Base-by-base conservation (phyloP, 176 grass and related monocot genomes). In the Avena insularis region DNA sequence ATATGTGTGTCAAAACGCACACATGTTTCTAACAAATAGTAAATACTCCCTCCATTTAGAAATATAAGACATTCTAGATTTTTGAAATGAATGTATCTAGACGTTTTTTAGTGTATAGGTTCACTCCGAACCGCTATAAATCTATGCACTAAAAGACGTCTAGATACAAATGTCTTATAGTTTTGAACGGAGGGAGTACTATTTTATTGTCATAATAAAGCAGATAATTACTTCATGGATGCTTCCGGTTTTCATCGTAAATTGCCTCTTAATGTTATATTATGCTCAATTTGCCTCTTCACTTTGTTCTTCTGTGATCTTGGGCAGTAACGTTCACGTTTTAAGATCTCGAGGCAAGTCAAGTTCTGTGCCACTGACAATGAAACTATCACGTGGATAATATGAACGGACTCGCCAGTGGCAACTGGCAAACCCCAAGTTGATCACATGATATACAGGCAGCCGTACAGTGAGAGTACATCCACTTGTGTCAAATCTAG, bases 391-490 rank as follows among this genome's bases (percentile, higher is more conserved):
- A 40, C 55, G 14, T 64, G 12, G 19, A 78, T 49, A 23, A 15
- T 25, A 59, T 61, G 80, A 57, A 1, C 54, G 36, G 23, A n/a
- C n/a, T 51, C 12, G 56, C 71, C 43, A 3, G 10, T 25, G 27
- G 2, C 38, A 25, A 35, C 13, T 67, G 63, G 63, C 63, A 65
- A 65, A 15, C 40, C 11, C 1, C 78, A 88, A 88, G 74, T 79
- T 79, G 87, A 62, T 48, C 73, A 61, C 62, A 49, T 84, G 87
- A 63, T 51, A 79, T 40, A 71, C 23, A 23, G 23, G 23, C 13
- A 7, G 15, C 20, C 78, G 45, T 82, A 72, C 88, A 71, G 43
- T 29, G 33, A n/a, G 23, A 77, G 62, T 78, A 69, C 79, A 83
- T 66, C 79, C 51, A 83, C 5, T n/a, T 29, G 59, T 29, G 20